Evolutionary conservation across 768 basidiomycete genomes (phyloP).

Genomic region (Pulveroboletus sp.): DNA sequence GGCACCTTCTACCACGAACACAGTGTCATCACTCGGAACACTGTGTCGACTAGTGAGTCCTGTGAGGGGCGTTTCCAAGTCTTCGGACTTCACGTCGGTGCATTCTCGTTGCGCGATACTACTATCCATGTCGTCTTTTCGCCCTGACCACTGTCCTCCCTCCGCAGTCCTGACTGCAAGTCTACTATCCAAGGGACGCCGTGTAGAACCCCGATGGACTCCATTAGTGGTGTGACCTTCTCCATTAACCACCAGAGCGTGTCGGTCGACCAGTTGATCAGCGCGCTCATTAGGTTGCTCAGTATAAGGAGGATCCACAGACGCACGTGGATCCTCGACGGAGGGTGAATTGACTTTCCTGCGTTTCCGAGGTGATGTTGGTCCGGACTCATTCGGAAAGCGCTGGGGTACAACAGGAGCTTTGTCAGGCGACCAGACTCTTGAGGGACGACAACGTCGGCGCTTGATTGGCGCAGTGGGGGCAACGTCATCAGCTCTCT

Average conservation of each 20-base stretch:
- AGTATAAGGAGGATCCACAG: constrained; percentile 2
- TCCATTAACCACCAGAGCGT: constrained; percentile 11
- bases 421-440: constrained; percentile 18
- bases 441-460: constrained; percentile 30
- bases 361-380: constrained; percentile 39
- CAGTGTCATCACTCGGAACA: constrained; percentile 54
- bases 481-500: constrained; percentile 2
- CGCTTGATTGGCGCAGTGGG: constrained; percentile 25
- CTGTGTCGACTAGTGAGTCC: constrained; percentile 48
- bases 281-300: constrained; percentile 4
- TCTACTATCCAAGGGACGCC: neutral
- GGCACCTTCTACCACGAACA: constrained; percentile 36
- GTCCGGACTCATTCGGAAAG: constrained; percentile 8
- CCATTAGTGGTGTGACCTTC: constrained; percentile 17
- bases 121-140: neutral
- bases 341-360: constrained; percentile 38
- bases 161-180: neutral
- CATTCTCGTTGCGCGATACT: constrained; percentile 7
- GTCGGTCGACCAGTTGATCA: constrained; percentile 4
- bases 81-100: constrained; percentile 48
- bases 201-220: constrained; percentile 1
- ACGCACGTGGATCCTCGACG: constrained; percentile 17
- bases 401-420: neutral
- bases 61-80: constrained; percentile 47
- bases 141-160: neutral